Conservation (phyloP, 2,329 filamentous ascomycete genomes). For the Trichophyton simii region DNA sequence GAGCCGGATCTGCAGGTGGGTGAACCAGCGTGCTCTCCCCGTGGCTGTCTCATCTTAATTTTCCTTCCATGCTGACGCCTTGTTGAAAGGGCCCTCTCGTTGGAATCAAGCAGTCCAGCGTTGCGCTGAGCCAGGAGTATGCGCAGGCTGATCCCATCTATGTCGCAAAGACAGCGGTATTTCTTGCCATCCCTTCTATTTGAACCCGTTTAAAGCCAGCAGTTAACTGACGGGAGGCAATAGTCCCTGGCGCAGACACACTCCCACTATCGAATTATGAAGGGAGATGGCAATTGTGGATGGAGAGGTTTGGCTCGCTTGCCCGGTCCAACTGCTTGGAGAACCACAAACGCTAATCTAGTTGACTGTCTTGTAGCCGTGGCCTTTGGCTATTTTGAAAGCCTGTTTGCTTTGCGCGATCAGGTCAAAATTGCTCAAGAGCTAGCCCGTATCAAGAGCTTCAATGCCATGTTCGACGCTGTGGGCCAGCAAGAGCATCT, state of each 20-base stretch:
- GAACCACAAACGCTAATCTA: constrained; percentile 19
- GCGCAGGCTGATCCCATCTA: constrained; percentile 75
- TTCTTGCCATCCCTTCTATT: not conserved
- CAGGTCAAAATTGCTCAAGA: constrained; percentile 55
- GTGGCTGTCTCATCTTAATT: too few species aligned
- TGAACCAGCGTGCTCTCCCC: not conserved
- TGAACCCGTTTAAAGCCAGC: too few species aligned
- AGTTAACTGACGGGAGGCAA: not conserved
- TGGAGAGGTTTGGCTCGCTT: constrained; percentile 74
- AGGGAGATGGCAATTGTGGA: constrained; percentile 90
- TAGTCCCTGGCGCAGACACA: constrained; percentile 73
- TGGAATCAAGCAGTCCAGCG: constrained; percentile 62
- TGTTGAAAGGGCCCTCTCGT: constrained; percentile 62
- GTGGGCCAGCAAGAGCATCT: constrained; percentile 57
- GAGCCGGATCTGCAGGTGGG: constrained; percentile 46
- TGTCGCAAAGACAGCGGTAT: constrained; percentile 73
- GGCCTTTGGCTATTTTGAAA: constrained; percentile 87
- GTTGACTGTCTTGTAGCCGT: constrained; percentile 49
- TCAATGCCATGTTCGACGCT: constrained; percentile 57
- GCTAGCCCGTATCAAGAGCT: constrained; percentile 54
- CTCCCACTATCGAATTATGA: constrained; percentile 73
- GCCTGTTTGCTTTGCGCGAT: constrained; percentile 57
- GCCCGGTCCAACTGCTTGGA: constrained; percentile 9
- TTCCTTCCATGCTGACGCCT: not conserved
- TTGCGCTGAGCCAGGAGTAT: constrained; percentile 71